These are phyloP conservation scores for Ceratocystis variospora DNA, from an alignment of 2,329 filamentous ascomycete genomes.

Conservation along the genomic window DNA sequence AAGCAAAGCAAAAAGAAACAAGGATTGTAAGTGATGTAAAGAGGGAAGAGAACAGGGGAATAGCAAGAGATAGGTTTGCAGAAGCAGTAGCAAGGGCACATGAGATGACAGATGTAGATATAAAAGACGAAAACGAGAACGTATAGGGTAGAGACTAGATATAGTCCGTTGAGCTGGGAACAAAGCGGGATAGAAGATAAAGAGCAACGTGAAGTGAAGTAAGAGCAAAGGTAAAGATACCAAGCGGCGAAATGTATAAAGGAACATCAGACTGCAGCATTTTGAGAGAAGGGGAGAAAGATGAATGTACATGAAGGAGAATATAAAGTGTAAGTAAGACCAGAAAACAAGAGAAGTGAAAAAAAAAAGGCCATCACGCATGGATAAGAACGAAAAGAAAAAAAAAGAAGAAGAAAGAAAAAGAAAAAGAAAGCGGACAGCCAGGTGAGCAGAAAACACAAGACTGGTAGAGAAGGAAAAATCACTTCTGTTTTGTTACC, in stretches of 20 bases:
- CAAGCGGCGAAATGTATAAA: not conserved
- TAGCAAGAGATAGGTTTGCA: not conserved
- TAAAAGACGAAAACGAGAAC: not conserved
- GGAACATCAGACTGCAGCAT: constrained; percentile 1
- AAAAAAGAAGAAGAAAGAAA: not conserved
- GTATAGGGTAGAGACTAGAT: too few relatives aligned
- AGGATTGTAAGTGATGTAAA: not conserved
- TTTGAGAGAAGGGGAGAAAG: not conserved
- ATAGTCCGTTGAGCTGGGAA: too few relatives aligned
- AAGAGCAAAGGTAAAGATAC: too few relatives aligned
- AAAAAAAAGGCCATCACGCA: not conserved
- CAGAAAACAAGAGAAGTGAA: not conserved
- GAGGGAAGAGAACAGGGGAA: not conserved
- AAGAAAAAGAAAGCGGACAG: not conserved
- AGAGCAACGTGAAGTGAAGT: too few relatives aligned
- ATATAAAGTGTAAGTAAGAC: not conserved
- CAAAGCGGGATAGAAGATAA: too few relatives aligned
- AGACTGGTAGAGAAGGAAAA: too few relatives aligned
- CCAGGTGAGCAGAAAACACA: not conserved
- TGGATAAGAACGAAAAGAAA: not conserved
- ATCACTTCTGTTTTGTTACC: not conserved
- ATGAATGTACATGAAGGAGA: constrained; percentile 1
- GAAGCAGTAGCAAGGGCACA: not conserved
- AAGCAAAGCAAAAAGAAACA: not conserved
- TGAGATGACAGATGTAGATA: not conserved